Evolutionary conservation across 352 stramenopile genomes (phyloP).

Genomic region (Phytophthora uliginosa): DNA sequence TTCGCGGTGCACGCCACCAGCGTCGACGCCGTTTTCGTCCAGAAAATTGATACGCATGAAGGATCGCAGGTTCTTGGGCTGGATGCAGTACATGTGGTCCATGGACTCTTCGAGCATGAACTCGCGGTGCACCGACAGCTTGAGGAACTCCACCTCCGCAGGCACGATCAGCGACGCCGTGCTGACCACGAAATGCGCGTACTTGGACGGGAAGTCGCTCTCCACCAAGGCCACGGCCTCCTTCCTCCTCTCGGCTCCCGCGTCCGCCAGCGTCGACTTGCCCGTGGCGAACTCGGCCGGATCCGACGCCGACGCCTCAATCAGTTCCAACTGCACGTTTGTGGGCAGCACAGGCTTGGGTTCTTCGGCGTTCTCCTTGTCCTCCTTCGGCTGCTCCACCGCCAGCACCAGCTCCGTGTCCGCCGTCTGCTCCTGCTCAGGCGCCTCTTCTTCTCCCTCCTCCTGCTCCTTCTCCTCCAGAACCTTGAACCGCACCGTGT

Average conservation of each 20-base stretch:
- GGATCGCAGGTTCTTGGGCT: conserved; percentile 66
- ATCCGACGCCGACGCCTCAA: conserved; percentile 37
- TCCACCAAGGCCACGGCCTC: conserved; percentile 51
- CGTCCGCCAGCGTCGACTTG: conserved; percentile 31
- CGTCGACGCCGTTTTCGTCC: conserved; percentile 88
- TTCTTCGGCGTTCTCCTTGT: conserved; percentile 27
- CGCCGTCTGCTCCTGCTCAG: conserved; percentile 1
- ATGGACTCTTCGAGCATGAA: conserved; percentile 80
- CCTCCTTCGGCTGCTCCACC: conserved; percentile 25
- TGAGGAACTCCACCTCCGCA: conserved; percentile 76
- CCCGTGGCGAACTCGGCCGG: conserved; percentile 45
- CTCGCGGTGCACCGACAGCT: conserved; percentile 69
- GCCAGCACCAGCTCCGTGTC: conserved; percentile 19
- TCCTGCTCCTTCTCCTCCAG: conserved; percentile 32
- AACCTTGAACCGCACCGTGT: conserved; percentile 44
- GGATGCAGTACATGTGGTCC: conserved; percentile 71
- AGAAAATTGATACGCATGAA: conserved; percentile 91
- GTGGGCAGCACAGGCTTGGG: conserved; percentile 21
- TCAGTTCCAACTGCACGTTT: conserved; percentile 38
- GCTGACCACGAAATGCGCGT: conserved; percentile 80
- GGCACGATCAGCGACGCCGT: conserved; percentile 69
- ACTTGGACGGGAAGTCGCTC: conserved; percentile 80
- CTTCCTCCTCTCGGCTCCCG: conserved; percentile 44
- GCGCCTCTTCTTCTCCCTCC: conserved; percentile 7
- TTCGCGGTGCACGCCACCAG: conserved; percentile 92